Evolutionary conservation across 169 alveolate species (phyloP), one percentile per base, ranked within the genome.

Genomic region (Plasmodium coatneyi): DNA sequence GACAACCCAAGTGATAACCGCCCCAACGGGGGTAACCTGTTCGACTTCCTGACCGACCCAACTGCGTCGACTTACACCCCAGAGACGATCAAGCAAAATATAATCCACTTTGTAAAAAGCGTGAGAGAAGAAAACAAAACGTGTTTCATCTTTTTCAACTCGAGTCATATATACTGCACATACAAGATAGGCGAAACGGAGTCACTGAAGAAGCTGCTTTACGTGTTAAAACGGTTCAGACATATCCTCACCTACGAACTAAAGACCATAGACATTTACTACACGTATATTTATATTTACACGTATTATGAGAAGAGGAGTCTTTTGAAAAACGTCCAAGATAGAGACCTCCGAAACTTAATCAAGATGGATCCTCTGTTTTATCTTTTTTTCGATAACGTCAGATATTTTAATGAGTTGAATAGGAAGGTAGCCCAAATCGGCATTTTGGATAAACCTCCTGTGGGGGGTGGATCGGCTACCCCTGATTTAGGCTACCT

Each of bases 341-440:
- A 89, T 66, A 78, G 71, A 43, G 90, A 78, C 5, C 52, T 89
- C 5, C 60, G 71, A n/a, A 28, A 70, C 5, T 25, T 89, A 49
- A 56, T 89, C 10, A 66, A 89, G n/a, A 80, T 89, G 71, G 94
- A 89, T 79, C 90, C 90, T n/a, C 52, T 89, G 7, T 89, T 89
- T 89, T 89, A 79, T 80, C 34, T 89, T n/a, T 89, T 78, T 34
- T 78, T 36, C 30, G 32, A 22, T 9, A 89, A 89, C 60, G 66
- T 80, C 28, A 41, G 71, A 66, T 79, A 79, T 60, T 89, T 89
- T 30, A 89, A 89, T 56, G 82, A 89, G 43, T 34, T 56, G 22
- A 89, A 56, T 39, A 78, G 46, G 5, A 39, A 22, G n/a, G 19
- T 89, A 16, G 16, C 79, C n/a, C n/a, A n/a, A n/a, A n/a, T n/a